Evolutionary conservation across 495 filamentous ascomycete species (phyloP).

Genomic region (Aspergillus panamensis): DNA sequence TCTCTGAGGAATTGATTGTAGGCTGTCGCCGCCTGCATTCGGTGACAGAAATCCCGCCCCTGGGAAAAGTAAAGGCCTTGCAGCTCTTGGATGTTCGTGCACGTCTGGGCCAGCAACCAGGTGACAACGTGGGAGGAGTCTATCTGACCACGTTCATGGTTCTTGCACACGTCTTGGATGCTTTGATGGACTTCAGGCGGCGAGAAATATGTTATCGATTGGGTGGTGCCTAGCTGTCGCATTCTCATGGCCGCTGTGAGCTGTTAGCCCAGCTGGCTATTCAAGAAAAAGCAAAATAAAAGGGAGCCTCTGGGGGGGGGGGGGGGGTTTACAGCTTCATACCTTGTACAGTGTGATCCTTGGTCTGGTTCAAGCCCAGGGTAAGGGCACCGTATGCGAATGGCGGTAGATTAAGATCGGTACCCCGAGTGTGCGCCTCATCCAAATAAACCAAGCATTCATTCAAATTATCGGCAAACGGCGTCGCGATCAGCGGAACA

Average conservation of each 20-base stretch:
- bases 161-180: conserved; percentile 37
- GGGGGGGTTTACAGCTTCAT: conserved; percentile 15
- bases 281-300: conserved; percentile 20
- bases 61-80: conserved; percentile 55
- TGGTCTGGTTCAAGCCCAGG: conserved; percentile 60
- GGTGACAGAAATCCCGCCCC: conserved; percentile 52
- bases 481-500: conserved; percentile 52
- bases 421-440: conserved; percentile 72
- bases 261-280: not conserved
- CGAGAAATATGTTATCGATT: conserved; percentile 59
- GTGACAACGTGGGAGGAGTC: conserved; percentile 51
- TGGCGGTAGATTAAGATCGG: conserved; percentile 61
- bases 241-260: conserved; percentile 62
- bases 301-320: not conserved
- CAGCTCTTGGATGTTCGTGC: conserved; percentile 51
- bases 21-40: conserved; percentile 24
- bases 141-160: conserved; percentile 1
- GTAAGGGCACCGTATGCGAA: conserved; percentile 63
- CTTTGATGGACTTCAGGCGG: conserved; percentile 57
- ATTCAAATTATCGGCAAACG: conserved; percentile 56
- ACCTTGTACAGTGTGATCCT: conserved; percentile 74
- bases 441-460: conserved; percentile 69
- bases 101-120: conserved; percentile 63
- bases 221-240: conserved; percentile 51
- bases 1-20: conserved; percentile 32